phyloP scores from a whole-genome alignment of 208 protist genomes.

The Acanthamoeba lenticulata region DNA sequence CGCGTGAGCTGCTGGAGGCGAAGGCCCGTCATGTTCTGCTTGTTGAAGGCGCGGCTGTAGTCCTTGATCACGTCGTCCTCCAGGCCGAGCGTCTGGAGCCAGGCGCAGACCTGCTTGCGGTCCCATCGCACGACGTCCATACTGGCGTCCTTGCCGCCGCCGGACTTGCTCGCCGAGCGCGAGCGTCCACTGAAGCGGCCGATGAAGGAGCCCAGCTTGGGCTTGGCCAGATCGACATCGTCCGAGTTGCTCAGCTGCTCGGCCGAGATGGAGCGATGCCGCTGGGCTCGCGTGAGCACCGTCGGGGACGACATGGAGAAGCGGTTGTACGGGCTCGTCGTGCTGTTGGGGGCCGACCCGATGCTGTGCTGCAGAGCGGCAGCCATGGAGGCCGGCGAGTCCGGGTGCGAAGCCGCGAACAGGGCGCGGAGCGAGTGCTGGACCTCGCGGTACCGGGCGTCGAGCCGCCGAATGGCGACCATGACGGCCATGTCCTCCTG shows the following conservation, averaged over 20 bases:
- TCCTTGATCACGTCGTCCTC: background rate
- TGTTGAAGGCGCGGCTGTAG: background rate
- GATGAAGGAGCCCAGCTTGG: background rate
- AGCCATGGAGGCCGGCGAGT: too few species aligned
- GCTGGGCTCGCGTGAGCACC: background rate
- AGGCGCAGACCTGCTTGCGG: background rate
- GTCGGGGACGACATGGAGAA: background rate
- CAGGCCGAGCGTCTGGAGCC: background rate
- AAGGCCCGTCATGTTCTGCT: background rate
- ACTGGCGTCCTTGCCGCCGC: too few species aligned
- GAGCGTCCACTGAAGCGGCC: background rate
- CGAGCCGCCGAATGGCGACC: background rate
- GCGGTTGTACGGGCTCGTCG: background rate
- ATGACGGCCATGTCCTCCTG: background rate
- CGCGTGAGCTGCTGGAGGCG: slow-evolving; percentile 23
- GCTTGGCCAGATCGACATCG: too few species aligned
- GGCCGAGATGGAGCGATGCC: background rate
- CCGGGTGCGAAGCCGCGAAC: background rate
- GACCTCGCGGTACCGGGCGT: background rate
- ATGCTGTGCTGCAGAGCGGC: background rate
- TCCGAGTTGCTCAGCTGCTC: background rate
- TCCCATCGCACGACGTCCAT: background rate
- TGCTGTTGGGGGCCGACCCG: background rate
- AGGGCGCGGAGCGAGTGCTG: background rate
- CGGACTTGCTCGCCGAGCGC: background rate